phyloP scores from a whole-genome alignment of 306 rosid genomes.

The Ormosia emarginata region DNA sequence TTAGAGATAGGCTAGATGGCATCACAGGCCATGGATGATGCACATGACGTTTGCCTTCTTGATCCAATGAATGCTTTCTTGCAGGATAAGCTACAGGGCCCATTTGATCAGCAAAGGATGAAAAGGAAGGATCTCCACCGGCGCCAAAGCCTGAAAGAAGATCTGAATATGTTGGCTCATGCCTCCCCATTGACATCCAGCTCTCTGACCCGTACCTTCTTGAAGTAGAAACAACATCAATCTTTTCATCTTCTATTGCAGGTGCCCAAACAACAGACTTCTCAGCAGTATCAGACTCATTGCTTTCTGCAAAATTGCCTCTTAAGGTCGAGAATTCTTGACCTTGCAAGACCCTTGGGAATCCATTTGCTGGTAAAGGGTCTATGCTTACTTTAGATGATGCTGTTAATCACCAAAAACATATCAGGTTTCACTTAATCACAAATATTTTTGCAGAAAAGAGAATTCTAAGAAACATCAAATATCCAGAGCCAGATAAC shows the following conservation, averaged over 20 bases:
- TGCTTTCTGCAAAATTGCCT: conserved; percentile 60
- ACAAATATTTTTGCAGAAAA: not conserved
- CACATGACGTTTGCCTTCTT: conserved; percentile 59
- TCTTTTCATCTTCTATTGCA: conserved; percentile 60
- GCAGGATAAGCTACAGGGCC: conserved; percentile 34
- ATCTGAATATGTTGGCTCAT: conserved; percentile 74
- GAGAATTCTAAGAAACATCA: not conserved
- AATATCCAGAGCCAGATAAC: not conserved
- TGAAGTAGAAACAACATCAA: conserved; percentile 51
- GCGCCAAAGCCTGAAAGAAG: conserved; percentile 66
- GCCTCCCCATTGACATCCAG: conserved; percentile 65
- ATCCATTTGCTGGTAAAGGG: conserved; percentile 60
- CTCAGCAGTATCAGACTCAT: conserved; percentile 52
- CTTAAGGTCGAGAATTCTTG: conserved; percentile 83
- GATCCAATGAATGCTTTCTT: conserved; percentile 45
- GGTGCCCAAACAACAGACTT: conserved; percentile 61
- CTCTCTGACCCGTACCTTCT: conserved; percentile 57
- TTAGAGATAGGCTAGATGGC: conserved; percentile 54
- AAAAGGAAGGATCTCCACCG: conserved; percentile 36
- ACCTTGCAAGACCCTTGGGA: conserved; percentile 95
- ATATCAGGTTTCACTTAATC: not conserved
- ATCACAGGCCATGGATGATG: conserved; percentile 54
- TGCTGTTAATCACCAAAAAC: conserved; percentile 24
- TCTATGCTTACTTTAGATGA: conserved; percentile 59
- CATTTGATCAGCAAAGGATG: conserved; percentile 40